Evolutionary conservation across 352 stramenopile species (phyloP), one percentile per base, ranked within the genome.

Genomic region (Globisporangium nodosum): DNA sequence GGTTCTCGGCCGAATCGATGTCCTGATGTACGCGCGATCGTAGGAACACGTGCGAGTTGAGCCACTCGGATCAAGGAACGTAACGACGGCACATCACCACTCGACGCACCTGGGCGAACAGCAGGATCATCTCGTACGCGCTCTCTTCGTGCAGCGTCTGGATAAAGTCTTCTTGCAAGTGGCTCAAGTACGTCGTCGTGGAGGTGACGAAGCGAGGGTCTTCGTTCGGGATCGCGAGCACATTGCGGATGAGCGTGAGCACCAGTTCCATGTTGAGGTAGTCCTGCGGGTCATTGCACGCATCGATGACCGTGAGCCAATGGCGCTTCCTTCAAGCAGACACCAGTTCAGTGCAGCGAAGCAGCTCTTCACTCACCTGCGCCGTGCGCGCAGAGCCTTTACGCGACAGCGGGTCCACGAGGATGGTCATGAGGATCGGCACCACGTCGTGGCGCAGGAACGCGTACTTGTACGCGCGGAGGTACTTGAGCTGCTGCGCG

Each of bases 231-330:
- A 94, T 91, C 21, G 77, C 78, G 49, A 96, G 60, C 52, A 96
- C 49, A 51, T 96, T 96, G 2, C 85, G 74, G 20, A 94, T 64
- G n/a, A 96, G 60, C 50, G 80, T 96, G 35, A 96, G 75, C 61
- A 94, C 79, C 20, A 96, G 74, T 72, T 96, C 87, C 77, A 96
- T 94, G 39, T 77, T 88, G 3, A 94, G 62, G 52, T 86, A 94
- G 64, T 96, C 85, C 58, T 85, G 54, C 7, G 9, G 18, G 7
- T 15, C 33, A 20, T 42, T 13, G 24, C 12, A 8, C 7, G 3
- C 15, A 21, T 8, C 37, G 27, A 58, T 3, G 31, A 43, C 8
- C 13, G 30, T 40, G 30, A 49, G 43, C 15, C 9, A 12, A 21
- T 13, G 43, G 12, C 43, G 33, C 33, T 9, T 39, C 33, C 7